Conservation (phyloP, 2,329 filamentous ascomycete species). For the Sarocladium kiliense region DNA sequence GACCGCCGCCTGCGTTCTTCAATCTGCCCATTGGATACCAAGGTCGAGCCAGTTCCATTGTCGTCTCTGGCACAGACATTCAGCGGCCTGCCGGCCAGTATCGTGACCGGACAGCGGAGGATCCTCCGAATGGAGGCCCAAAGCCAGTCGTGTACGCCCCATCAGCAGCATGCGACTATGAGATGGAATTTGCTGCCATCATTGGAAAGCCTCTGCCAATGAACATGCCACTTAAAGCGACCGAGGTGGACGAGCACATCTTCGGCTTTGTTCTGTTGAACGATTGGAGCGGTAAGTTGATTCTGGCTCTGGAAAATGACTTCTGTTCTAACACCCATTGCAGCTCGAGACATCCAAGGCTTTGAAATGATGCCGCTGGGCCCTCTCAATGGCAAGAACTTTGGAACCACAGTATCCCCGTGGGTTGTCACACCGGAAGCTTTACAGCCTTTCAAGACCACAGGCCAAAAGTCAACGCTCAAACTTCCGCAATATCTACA, state of each 20-base stretch:
- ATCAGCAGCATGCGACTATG: conserved; percentile 32
- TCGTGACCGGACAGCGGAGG: conserved; percentile 14
- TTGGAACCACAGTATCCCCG: conserved; percentile 54
- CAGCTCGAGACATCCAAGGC: conserved; percentile 55
- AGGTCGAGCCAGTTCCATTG: conserved; percentile 45
- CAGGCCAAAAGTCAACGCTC: neutral
- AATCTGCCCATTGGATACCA: conserved; percentile 48
- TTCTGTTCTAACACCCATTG: conserved; percentile 11
- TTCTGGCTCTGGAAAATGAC: conserved; percentile 27
- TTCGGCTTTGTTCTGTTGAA: conserved; percentile 60
- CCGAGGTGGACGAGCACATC: conserved; percentile 51
- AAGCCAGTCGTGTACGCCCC: conserved; percentile 19
- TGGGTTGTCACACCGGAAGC: conserved; percentile 60
- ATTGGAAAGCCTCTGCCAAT: conserved; percentile 34
- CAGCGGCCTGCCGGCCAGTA: conserved; percentile 42
- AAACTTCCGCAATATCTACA: conserved; percentile 22
- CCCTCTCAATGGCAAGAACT: conserved; percentile 57
- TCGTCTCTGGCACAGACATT: conserved; percentile 42
- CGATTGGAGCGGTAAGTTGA: conserved; percentile 43
- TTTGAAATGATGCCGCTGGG: conserved; percentile 58
- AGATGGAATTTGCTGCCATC: conserved; percentile 39
- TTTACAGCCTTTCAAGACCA: conserved; percentile 48
- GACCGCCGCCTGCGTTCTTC: conserved; percentile 39
- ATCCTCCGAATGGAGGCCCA: conserved; percentile 5
- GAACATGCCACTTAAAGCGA: conserved; percentile 31